Percentiles rank a stretch among this genome's conserved stretches.
These are phyloP conservation scores for Apiotrichum porosum DNA, from an alignment of 1,284 basidiomycete species.

Conservation along the genomic window DNA sequence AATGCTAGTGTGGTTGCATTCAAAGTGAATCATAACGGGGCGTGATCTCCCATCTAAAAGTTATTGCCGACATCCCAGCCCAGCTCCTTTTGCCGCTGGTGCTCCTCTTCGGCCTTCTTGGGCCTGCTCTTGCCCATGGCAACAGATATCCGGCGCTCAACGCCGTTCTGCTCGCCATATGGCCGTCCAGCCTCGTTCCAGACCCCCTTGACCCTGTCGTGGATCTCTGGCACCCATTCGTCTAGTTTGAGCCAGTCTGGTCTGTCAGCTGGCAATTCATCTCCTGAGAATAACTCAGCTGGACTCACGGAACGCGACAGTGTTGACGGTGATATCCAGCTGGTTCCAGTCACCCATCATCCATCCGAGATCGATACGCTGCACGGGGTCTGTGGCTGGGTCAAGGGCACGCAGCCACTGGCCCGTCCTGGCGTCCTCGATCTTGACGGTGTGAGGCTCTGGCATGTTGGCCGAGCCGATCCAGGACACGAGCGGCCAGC, in stretches of 20 bases:
- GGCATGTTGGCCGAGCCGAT: constrained; percentile 47
- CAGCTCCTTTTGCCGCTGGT: no score
- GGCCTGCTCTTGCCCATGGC: no score
- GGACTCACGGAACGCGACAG: constrained; percentile 47
- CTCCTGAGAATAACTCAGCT: no score
- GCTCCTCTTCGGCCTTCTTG: no score
- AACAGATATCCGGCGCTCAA: no score
- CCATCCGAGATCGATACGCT: constrained; percentile 47
- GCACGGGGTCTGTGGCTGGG: constrained; percentile 43
- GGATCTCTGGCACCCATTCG: constrained; percentile 44
- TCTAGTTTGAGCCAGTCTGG: constrained; percentile 47
- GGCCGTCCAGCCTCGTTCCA: no score
- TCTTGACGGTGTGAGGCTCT: constrained; percentile 45
- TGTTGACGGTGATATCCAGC: constrained; percentile 39
- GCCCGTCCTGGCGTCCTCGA: constrained; percentile 49
- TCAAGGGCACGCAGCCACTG: constrained; percentile 48
- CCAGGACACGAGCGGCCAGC: constrained; percentile 49
- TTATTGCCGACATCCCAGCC: no score
- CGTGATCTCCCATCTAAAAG: no score
- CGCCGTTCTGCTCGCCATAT: no score
- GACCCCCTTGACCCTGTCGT: no score
- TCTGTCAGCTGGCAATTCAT: not conserved
- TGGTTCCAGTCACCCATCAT: constrained; percentile 52
- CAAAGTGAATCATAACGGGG: no score
- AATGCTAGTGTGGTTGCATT: no score